Conservation (phyloP, 1,284 basidiomycete genomes). For the Peniophora sp. region DNA sequence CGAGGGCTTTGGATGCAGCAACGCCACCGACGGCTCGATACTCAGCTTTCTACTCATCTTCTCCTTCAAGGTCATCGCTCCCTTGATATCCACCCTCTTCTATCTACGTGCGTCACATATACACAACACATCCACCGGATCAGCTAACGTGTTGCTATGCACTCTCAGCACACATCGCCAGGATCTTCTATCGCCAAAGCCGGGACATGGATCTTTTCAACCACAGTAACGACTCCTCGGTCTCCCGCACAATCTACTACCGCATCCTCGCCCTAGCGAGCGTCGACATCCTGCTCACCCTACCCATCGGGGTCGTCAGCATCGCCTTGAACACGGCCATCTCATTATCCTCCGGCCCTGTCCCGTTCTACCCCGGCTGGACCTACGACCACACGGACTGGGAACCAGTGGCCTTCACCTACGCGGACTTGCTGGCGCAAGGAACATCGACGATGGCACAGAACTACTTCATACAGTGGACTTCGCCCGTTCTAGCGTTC, state of each 20-base stretch:
- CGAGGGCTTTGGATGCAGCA: background rate
- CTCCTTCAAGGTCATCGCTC: background rate
- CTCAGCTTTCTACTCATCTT: background rate
- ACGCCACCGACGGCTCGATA: background rate
- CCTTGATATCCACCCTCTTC: background rate
- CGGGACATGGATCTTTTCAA: too few species aligned
- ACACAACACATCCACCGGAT: background rate
- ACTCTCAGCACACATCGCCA: background rate
- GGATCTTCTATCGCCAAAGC: too few species aligned
- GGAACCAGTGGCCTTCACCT: too few species aligned
- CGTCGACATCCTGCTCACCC: too few species aligned
- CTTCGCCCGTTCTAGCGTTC: background rate
- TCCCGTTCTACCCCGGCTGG: too few species aligned
- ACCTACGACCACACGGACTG: too few species aligned
- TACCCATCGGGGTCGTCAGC: too few species aligned
- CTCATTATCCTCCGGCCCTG: background rate
- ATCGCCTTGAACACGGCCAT: too few species aligned
- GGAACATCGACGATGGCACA: background rate
- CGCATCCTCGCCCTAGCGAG: too few species aligned
- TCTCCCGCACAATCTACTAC: too few species aligned
- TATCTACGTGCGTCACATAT: background rate
- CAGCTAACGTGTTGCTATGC: background rate
- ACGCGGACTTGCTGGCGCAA: too few species aligned
- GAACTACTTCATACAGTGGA: background rate
- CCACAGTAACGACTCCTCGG: too few species aligned